A percentile compares a stretch with the other conserved stretches of the same genome.
phyloP scores from a whole-genome alignment of 2,329 filamentous ascomycete genomes.

The Pseudodiploospora longispora region DNA sequence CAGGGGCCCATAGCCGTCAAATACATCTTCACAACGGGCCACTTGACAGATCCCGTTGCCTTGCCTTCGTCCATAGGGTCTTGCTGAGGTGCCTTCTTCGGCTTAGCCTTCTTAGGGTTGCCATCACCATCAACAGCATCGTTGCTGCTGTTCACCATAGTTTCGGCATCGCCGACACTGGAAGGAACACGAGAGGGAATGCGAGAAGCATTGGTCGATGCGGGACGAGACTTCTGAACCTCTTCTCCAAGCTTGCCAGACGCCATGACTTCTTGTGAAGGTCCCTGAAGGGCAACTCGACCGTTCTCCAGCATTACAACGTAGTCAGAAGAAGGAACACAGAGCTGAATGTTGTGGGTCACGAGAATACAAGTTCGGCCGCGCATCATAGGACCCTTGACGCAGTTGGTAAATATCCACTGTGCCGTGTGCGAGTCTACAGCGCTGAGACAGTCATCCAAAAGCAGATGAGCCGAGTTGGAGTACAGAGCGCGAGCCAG shows the following conservation, averaged over 20 bases:
- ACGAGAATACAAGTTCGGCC: conserved; percentile 88
- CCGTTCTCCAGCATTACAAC: conserved; percentile 86
- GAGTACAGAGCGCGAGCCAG: conserved; percentile 96
- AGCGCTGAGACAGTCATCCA: conserved; percentile 93
- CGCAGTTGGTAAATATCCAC: conserved; percentile 93
- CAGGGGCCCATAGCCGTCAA: conserved; percentile 86
- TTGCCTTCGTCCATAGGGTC: conserved; percentile 66
- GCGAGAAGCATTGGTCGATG: conserved; percentile 62
- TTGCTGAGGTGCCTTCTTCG: conserved; percentile 31
- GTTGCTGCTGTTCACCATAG: conserved; percentile 42
- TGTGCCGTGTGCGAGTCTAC: conserved; percentile 97
- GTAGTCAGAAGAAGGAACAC: conserved; percentile 69
- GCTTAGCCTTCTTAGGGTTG: conserved; percentile 39
- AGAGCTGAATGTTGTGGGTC: conserved; percentile 89
- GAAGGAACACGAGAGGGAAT: conserved; percentile 73
- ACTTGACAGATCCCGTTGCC: conserved; percentile 78
- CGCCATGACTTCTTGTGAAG: conserved; percentile 66
- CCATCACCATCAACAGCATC: conserved; percentile 38
- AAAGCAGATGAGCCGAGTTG: conserved; percentile 78
- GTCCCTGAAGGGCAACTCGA: conserved; percentile 67
- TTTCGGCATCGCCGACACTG: conserved; percentile 59
- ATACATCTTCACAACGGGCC: conserved; percentile 79
- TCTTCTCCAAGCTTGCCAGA: conserved; percentile 90
- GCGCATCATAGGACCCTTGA: conserved; percentile 82
- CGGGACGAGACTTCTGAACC: conserved; percentile 61